Percentiles rank a stretch among this genome's conserved stretches.
Evolutionary conservation across 371 early-diverging fungal genomes (phyloP).

Genomic region (Mycotypha africana): DNA sequence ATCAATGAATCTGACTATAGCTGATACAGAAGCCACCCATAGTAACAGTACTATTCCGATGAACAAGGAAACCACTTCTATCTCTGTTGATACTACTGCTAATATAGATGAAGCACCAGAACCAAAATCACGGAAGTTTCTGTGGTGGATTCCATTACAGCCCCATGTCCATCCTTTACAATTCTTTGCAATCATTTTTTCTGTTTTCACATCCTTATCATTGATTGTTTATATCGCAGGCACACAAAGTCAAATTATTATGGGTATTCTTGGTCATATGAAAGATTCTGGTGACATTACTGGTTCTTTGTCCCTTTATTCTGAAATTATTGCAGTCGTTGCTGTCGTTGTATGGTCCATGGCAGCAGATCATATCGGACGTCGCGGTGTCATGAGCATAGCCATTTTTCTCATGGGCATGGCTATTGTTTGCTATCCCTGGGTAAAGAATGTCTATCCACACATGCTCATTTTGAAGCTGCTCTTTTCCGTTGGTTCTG

Average conservation of each 20-base stretch:
- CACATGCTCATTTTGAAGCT: conserved; percentile 46
- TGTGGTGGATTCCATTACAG: conserved; percentile 35
- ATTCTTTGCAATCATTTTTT: conserved; percentile 26
- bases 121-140: conserved; percentile 23
- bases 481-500: conserved; percentile 62
- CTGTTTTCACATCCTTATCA: conserved; percentile 25
- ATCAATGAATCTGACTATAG: too few species aligned
- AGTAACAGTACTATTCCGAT: not conserved
- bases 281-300: conserved; percentile 28
- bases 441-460: conserved; percentile 47
- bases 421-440: conserved; percentile 39
- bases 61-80: not conserved
- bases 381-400: conserved; percentile 14
- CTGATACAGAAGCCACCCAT: not conserved
- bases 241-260: conserved; percentile 26
- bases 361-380: conserved; percentile 14
- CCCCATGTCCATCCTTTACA: conserved; percentile 28
- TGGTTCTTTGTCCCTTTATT: conserved; percentile 49
- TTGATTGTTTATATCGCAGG: conserved; percentile 31
- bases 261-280: conserved; percentile 6
- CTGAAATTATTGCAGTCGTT: conserved; percentile 48
- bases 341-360: conserved; percentile 33
- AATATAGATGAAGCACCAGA: not conserved
- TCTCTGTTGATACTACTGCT: not conserved
- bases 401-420: conserved; percentile 47